Evolutionary conservation across 2,329 filamentous ascomycete species (phyloP).

Genomic region (Penicillium rolfsii): DNA sequence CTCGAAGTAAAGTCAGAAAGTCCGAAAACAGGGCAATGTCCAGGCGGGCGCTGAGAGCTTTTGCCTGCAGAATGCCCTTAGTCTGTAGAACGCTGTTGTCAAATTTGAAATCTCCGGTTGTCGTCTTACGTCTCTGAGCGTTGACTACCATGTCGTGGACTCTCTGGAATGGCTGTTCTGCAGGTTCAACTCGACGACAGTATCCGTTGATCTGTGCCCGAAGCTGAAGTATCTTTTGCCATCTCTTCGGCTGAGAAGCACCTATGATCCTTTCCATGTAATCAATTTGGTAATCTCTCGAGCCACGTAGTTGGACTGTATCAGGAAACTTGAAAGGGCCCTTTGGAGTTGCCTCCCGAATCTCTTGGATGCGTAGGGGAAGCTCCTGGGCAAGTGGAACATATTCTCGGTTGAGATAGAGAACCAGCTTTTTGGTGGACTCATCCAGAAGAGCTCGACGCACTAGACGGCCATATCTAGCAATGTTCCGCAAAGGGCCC

Average conservation of each 20-base stretch:
- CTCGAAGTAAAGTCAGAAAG: constrained; percentile 35
- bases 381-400: constrained; percentile 46
- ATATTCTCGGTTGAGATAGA: constrained; percentile 53
- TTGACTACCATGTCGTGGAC: constrained; percentile 42
- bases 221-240: constrained; percentile 32
- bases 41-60: constrained; percentile 52
- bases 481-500: constrained; percentile 59
- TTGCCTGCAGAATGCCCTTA: constrained; percentile 48
- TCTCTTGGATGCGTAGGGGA: not conserved
- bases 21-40: constrained; percentile 55
- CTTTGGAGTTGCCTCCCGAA: not conserved
- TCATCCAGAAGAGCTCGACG: constrained; percentile 64
- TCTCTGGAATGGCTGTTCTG: constrained; percentile 46
- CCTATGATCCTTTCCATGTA: not conserved
- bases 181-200: constrained; percentile 35
- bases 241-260: constrained; percentile 24
- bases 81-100: constrained; percentile 41
- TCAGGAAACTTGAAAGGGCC: not conserved
- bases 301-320: constrained; percentile 15
- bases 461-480: constrained; percentile 65
- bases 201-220: constrained; percentile 37
- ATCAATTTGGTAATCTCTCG: constrained; percentile 26
- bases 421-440: constrained; percentile 66
- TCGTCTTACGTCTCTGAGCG: constrained; percentile 33
- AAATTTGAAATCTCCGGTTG: constrained; percentile 29